Conservation (phyloP, 768 basidiomycete genomes). For the Lactifluus pinguis region DNA sequence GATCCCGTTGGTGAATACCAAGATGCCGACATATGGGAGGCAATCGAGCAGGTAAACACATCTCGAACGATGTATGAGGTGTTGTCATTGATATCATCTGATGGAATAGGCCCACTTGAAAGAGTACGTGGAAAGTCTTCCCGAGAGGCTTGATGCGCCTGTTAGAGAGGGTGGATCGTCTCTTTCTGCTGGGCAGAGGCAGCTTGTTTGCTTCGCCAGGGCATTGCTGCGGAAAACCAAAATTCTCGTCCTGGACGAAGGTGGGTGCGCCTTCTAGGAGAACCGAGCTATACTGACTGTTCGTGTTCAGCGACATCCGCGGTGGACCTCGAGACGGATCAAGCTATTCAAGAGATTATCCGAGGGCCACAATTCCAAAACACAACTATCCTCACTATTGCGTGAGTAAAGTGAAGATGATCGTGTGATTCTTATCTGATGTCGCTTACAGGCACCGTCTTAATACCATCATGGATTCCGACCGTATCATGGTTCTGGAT, state of each 20-base stretch:
- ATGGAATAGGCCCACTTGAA: slow-evolving; percentile 50
- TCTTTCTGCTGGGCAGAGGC: slow-evolving; percentile 77
- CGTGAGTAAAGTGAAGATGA: slow-evolving; percentile 39
- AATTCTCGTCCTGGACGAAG: slow-evolving; percentile 91
- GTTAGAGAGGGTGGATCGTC: slow-evolving; percentile 77
- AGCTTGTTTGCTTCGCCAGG: slow-evolving; percentile 82
- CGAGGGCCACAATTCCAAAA: slow-evolving; percentile 66
- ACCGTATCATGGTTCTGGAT: slow-evolving; percentile 75
- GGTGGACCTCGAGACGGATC: slow-evolving; percentile 85
- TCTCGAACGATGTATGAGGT: slow-evolving; percentile 20
- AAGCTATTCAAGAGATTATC: slow-evolving; percentile 81
- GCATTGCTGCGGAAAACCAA: slow-evolving; percentile 78
- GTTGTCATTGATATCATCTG: not conserved
- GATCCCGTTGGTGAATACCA: slow-evolving; percentile 70
- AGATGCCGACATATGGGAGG: slow-evolving; percentile 82
- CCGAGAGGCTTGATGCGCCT: slow-evolving; percentile 60
- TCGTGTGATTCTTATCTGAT: not conserved
- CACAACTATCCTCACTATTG: slow-evolving; percentile 82
- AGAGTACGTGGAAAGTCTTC: slow-evolving; percentile 54
- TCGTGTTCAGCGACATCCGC: slow-evolving; percentile 62
- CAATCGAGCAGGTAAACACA: slow-evolving; percentile 51
- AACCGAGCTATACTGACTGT: slow-evolving; percentile 4
- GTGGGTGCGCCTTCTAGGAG: slow-evolving; percentile 26
- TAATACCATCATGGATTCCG: slow-evolving; percentile 78
- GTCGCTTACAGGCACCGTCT: slow-evolving; percentile 49